These are phyloP conservation scores for Penicillium nordicum DNA, from an alignment of 2,329 filamentous ascomycete genomes.

Conservation along the genomic window DNA sequence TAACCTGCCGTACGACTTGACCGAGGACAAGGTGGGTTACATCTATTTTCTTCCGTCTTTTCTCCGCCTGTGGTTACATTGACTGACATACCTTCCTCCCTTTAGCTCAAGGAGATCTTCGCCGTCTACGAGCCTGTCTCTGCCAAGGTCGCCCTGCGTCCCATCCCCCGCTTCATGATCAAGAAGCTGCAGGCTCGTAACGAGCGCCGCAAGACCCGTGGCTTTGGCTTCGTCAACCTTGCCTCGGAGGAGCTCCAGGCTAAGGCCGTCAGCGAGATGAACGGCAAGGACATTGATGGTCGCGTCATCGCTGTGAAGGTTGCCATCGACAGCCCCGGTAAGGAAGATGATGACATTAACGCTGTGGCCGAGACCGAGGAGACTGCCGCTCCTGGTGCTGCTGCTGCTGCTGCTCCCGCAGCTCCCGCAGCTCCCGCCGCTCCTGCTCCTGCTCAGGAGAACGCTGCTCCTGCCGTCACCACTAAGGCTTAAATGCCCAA, in stretches of 20 bases:
- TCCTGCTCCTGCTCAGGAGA: constrained; percentile 28
- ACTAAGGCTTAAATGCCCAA: constrained; percentile 30
- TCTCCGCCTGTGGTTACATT: background rate
- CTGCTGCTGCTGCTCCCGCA: constrained; percentile 31
- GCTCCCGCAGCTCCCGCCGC: constrained; percentile 33
- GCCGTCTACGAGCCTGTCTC: constrained; percentile 85
- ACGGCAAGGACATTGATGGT: constrained; percentile 97
- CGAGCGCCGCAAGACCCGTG: constrained; percentile 97
- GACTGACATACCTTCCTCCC: constrained; percentile 26
- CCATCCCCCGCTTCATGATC: constrained; percentile 99
- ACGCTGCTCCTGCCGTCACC: constrained; percentile 24
- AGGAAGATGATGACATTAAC: constrained; percentile 76
- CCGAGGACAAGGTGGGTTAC: constrained; percentile 80
- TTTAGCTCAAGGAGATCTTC: constrained; percentile 95
- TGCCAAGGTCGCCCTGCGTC: constrained; percentile 97
- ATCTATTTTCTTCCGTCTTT: background rate
- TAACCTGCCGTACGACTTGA: constrained; percentile 96
- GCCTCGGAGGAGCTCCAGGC: constrained; percentile 93
- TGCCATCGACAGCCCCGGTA: constrained; percentile 98
- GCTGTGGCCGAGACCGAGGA: constrained; percentile 47
- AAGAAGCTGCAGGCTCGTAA: constrained; percentile 99
- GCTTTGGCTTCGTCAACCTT: constrained; percentile 96
- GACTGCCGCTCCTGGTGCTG: constrained; percentile 38
- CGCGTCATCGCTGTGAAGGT: constrained; percentile 99
- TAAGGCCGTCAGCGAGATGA: constrained; percentile 97